Evolutionary conservation across 345 rosid genomes (phyloP), one percentile per base, ranked within the genome.

Genomic region (Eucalyptus camaldulensis): DNA sequence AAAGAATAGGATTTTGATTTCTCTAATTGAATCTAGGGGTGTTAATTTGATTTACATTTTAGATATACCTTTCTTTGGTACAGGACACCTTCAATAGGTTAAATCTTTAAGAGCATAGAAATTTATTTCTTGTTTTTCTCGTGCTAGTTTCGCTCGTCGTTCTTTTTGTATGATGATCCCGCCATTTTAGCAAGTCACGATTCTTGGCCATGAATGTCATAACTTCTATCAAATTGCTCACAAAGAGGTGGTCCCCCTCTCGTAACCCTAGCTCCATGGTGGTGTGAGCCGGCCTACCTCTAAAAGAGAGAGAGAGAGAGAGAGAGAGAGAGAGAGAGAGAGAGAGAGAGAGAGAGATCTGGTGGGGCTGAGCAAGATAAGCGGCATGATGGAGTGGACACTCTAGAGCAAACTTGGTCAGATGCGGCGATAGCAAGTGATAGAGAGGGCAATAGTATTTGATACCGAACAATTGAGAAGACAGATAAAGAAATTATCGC

Each of bases 401-500:
- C 24, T 19, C 56, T 53, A 53, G 58, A 53, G 58, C 24, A 53
- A 19, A 53, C 24, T 1, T 53, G 58, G 24, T 53, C 25, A 22
- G 25, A 19, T 8, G 58, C 5, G 58, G 58, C 58, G 25, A 53
- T 53, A 21, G 58, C 5, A 53, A 53, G 58, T 53, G 58, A 21
- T 21, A 27, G 1, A 27, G 8, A 27, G 33, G 13, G 29, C 13
- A 56, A 22, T 56, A 56, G 29, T 56, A 56, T 10, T 56, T 25
- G 62, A 24, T 25, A 29, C 1, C 1, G 8, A 29, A 62, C 8
- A 62, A 13, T 13, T 29, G 14, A 33, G 17, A 29, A 29, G 3
- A 33, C 1, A 13, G 11, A 15, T 15, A 31, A 67, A 17, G 8
- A 69, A 33, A 69, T 33, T 69, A 17, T 0, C 1, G 2, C 12